Evolutionary conservation across 2,329 filamentous ascomycete species (phyloP).

Genomic region (Fusarium illudens): DNA sequence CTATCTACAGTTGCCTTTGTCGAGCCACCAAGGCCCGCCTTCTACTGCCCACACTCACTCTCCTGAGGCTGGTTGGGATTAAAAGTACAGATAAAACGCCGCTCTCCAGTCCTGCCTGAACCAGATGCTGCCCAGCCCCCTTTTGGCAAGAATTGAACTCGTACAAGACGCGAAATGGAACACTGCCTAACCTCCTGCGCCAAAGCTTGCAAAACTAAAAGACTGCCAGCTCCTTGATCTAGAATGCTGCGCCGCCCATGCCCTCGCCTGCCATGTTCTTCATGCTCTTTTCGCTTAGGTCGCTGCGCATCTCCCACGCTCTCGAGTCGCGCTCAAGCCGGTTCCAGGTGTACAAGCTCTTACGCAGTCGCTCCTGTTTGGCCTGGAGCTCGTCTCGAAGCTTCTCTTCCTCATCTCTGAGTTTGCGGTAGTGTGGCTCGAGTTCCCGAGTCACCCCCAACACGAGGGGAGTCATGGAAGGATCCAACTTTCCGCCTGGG

Average conservation of each 20-base stretch:
- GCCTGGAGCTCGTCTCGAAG: conserved; percentile 60
- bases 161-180: conserved; percentile 9
- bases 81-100: conserved; percentile 9
- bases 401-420: conserved; percentile 67
- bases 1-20: conserved; percentile 4
- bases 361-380: conserved; percentile 64
- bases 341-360: conserved; percentile 63
- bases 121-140: not conserved
- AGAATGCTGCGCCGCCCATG: conserved; percentile 64
- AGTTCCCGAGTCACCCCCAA: conserved; percentile 62
- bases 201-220: conserved; percentile 1
- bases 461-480: conserved; percentile 54
- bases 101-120: conserved; percentile 5
- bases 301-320: conserved; percentile 63
- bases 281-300: conserved; percentile 65
- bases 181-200: conserved; percentile 13
- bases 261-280: conserved; percentile 66
- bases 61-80: conserved; percentile 3
- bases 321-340: conserved; percentile 63
- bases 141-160: conserved; percentile 2
- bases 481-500: conserved; percentile 64
- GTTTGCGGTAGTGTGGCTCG: conserved; percentile 61
- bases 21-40: not conserved
- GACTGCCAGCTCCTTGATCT: conserved; percentile 11
- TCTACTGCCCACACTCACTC: conserved; percentile 7